Base-by-base conservation (phyloP, 345 rosid genomes). In the Cochlearia excelsa region DNA sequence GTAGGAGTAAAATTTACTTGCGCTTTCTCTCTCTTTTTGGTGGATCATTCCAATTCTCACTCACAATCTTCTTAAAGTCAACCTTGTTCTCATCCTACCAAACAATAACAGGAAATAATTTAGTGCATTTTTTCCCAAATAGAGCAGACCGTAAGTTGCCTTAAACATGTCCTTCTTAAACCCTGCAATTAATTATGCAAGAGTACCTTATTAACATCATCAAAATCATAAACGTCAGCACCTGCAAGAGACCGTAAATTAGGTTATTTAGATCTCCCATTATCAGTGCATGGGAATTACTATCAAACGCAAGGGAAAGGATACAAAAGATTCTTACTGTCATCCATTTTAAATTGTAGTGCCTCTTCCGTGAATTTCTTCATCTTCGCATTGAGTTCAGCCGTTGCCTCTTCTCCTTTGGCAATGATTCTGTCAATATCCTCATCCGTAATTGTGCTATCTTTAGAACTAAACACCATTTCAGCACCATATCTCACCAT, bases 401-500 rank as follows among this genome's bases (percentile, higher is more conserved):
- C 97, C 1, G 99, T 90, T 2, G 95, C 87, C 68, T 91, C 97
- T 68, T 87, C 97, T 79, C 99, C 99, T 83, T 94, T 94, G 35
- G 99, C 99, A 72, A 94, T 85, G 74, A 94, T 94, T 82, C 99
- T 90, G 73, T 94, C 99, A 64, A 94, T 87, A 59, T 94, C 97
- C 81, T 94, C 99, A 65, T 94, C 96, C 8, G 99, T 94, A 50
- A 94, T 90, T 30, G 97, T 90, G 81, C 95, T 90, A 63, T 93
- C 99, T 82, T 93, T 93, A 57, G 96, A 93, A 79, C 99, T 93
- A 80, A 93, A 93, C 70, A 93, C 97, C 99, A 90, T 93, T 74
- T 93, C 99, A 68, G 99, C 99, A 59, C 97, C 99, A 78, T 84
- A 93, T 69, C 97, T 82, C 61, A 93, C 99, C 97, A 93, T 93